Evolutionary conservation across 192 early-diverging fungal genomes (phyloP), one percentile per base, ranked within the genome.

Genomic region (Paraglomus occultum): DNA sequence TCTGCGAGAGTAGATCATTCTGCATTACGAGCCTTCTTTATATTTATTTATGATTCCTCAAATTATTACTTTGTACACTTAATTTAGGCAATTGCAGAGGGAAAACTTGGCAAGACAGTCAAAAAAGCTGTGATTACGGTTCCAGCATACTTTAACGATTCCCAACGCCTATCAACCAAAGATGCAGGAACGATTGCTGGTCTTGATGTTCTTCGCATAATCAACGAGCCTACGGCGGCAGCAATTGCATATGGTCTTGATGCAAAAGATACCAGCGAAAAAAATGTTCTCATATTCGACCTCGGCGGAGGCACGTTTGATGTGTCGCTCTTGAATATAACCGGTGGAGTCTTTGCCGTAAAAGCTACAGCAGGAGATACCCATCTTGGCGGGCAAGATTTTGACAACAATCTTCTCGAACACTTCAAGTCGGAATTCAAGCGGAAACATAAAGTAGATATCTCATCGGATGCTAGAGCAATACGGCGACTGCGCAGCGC

Each of bases 91-190:
- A 87, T 87, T 66, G 89, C 90, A 68, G 90, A 92, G 82, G 85
- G 88, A 71, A 86, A 92, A 74, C 81, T 92, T 60, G 90, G 90
- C 74, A 79, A 85, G 77, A 88, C 87, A 68, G 91, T 96, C 75
- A 92, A 87, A 55, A 86, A 92, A 77, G 95, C 94, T 67, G 92
- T 97, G 72, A 87, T 98, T 79, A 97, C 96, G 48, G 95, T 98
- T 71, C 96, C 96, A 51, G 93, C 91, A 69, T 93, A 94, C 82
- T 93, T 93, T 82, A 94, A 94, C 82, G 93, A 94, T 77, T 84
- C 89, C 66, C 93, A 94, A 85, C 89, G 92, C 82, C 89, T 55
- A 92, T 91, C 93, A 52, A 93, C 92, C 81, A 92, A 93, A 85
- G 93, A 95, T 80, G 93, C 93, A 59, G 93, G 93, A 80, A 73